phyloP scores from a whole-genome alignment of 148 eudicot species.

The Silene uniflora region DNA sequence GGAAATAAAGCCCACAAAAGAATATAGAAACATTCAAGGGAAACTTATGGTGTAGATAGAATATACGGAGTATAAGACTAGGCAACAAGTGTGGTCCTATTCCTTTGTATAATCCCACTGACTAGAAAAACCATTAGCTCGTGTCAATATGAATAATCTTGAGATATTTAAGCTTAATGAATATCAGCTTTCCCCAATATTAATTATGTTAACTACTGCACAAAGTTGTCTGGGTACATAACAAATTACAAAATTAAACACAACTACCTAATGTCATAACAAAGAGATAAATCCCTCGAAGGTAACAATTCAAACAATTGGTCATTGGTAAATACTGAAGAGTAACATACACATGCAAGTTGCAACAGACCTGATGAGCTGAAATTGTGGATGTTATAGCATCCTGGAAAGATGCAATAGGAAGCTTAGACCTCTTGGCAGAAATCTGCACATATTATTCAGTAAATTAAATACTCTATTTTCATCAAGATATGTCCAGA shows the following conservation, averaged over 20 bases:
- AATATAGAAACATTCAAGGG: not conserved
- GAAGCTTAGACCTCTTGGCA: conserved; percentile 68
- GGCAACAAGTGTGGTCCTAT: not conserved
- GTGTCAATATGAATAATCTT: not conserved
- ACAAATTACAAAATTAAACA: not conserved
- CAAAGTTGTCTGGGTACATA: not conserved
- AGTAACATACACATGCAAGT: not conserved
- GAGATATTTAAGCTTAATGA: not conserved
- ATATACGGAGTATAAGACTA: not conserved
- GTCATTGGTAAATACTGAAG: not conserved
- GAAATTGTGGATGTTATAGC: conserved; percentile 53
- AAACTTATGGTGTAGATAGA: not conserved
- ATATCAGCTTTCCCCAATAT: not conserved
- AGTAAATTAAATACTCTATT: not conserved
- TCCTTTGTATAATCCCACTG: not conserved
- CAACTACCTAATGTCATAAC: not conserved
- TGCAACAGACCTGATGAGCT: conserved; percentile 62
- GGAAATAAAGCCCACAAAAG: not conserved
- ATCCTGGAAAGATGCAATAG: conserved; percentile 77
- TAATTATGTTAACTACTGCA: not conserved
- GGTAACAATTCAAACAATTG: not conserved
- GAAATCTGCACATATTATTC: conserved; percentile 47
- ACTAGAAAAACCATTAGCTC: not conserved
- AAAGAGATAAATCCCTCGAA: not conserved
- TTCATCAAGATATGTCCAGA: not conserved